Conservation (phyloP, 805 yeast species). For the Metschnikowia hibisci region DNA sequence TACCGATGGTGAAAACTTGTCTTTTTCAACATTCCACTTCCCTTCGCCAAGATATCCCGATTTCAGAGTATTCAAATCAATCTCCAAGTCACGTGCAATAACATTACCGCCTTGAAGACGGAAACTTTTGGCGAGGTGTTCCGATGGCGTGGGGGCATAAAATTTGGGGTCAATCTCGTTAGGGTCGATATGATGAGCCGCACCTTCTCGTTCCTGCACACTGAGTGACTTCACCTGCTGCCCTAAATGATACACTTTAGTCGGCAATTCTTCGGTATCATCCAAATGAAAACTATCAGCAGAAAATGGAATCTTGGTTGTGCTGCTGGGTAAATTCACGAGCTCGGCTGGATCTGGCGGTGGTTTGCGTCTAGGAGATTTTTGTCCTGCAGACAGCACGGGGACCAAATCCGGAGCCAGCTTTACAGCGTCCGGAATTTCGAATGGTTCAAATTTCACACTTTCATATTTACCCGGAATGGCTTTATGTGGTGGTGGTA, state of each 20-base stretch:
- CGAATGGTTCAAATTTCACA: too few relatives aligned
- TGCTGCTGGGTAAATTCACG: slow-evolving; percentile 4
- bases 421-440: too few relatives aligned
- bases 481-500: slow-evolving; percentile 11
- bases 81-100: slow-evolving; percentile 18
- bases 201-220: slow-evolving; percentile 13
- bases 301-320: slow-evolving; percentile 36
- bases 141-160: slow-evolving; percentile 48
- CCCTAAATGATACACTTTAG: slow-evolving; percentile 35
- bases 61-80: slow-evolving; percentile 29
- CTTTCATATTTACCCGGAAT: too few relatives aligned
- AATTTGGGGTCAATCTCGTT: slow-evolving; percentile 30
- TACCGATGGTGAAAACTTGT: slow-evolving; percentile 32
- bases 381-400: not conserved
- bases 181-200: slow-evolving; percentile 9
- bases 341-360: slow-evolving; percentile 11
- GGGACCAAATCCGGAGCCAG: too few relatives aligned
- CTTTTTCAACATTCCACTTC: slow-evolving; percentile 16
- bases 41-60: slow-evolving; percentile 44
- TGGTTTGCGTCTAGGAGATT: slow-evolving; percentile 13
- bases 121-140: slow-evolving; percentile 27
- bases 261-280: slow-evolving; percentile 28
- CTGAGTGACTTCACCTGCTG: slow-evolving; percentile 32
- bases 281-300: slow-evolving; percentile 41
- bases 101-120: slow-evolving; percentile 22